These are phyloP conservation scores for Toxoplasma gondii DNA, from an alignment of 169 alveolate species.

Conservation along the genomic window DNA sequence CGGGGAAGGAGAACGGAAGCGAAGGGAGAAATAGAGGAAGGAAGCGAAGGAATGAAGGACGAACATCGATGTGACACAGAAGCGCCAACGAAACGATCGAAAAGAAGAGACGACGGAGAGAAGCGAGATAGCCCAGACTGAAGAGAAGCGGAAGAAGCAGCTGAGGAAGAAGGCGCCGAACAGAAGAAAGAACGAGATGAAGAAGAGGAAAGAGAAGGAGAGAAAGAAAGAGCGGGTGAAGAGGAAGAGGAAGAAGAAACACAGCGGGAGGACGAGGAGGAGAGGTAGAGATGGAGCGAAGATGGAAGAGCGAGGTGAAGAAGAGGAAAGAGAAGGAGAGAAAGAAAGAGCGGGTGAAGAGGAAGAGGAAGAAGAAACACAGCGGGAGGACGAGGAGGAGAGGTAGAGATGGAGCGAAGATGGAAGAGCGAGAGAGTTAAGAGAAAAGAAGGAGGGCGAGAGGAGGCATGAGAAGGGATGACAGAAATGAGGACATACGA, in stretches of 20 bases:
- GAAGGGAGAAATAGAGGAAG: background rate
- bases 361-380: background rate
- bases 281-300: background rate
- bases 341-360: background rate
- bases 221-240: background rate
- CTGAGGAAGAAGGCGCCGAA: too few species aligned
- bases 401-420: background rate
- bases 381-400: background rate
- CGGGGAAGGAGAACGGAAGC: background rate
- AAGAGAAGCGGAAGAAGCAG: too few species aligned
- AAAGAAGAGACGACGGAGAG: too few species aligned
- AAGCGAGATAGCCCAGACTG: too few species aligned
- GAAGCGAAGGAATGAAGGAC: background rate
- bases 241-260: background rate
- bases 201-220: background rate
- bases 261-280: background rate
- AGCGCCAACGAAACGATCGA: too few species aligned
- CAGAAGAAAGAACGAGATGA: too few species aligned
- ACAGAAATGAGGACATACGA: background rate
- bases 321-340: background rate
- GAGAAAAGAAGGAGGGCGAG: background rate
- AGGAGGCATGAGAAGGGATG: background rate
- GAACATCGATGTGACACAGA: too few species aligned
- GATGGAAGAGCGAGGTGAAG: background rate
- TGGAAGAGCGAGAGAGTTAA: background rate